Evolutionary conservation across 2,329 filamentous ascomycete species (phyloP), one percentile per base, ranked within the genome.

Genomic region (Colletotrichum spaethianum): DNA sequence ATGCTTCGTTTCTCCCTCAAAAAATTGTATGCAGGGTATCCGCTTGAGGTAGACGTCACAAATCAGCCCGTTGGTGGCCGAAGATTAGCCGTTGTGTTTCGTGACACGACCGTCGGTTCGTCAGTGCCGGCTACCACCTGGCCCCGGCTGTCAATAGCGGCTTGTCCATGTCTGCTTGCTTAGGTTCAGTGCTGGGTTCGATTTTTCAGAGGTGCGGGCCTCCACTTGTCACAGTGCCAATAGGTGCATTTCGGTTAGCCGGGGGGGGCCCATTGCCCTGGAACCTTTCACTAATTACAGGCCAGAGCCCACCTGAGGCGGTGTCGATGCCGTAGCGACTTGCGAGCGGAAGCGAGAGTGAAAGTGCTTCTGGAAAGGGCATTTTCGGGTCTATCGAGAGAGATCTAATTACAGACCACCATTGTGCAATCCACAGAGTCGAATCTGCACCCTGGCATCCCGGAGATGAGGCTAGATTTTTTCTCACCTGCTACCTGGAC

Each of bases 1-100:
- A 31, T 5, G 33, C 61, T 52, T 50, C 61, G 48, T 40, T 42
- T 40, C 61, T 26, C 36, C 20, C 42, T 42, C 66, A 63, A 72
- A 72, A 72, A 72, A 72, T 72, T 69, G 48, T 69, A 69, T 72
- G 65, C 59, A 69, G 28, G 36, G 59, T 50, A 62, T 48, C 59
- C 59, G n/a, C 59, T 46, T 46, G 42, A 36, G 23, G 11, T 33
- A 71, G 57, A 71, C 57, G 68, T 71, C 68, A 71, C 68, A 63
- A 52, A 44, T 26, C n/a, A 44, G 46, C 16, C 9, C 44, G 20
- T 20, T 23, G 44, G n/a, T 33, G 18, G 50, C 69, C 64, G 69
- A 63, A n/a, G 69, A 50, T 48, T 63, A 68, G 57, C 69, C 69
- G 69, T 4, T 11, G 7, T 36, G 31, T 62, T 33, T 50, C 31